Evolutionary conservation across 225 moss, liverwort and hornwort species (phyloP).

Genomic region (Antitrichia curtipendula): DNA sequence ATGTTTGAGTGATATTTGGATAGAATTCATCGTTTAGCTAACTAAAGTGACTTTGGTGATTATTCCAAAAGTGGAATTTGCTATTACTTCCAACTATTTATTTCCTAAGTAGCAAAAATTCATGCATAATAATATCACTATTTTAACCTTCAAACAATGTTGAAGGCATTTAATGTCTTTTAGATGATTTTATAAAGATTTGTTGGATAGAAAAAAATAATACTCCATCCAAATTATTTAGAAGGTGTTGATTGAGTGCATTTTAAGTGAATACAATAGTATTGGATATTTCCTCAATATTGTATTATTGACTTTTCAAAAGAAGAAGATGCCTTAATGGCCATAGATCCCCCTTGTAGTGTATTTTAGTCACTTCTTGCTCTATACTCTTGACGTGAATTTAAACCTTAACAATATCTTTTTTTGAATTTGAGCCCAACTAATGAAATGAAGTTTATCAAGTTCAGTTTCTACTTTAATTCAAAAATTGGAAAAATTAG

Average conservation of each 20-base stretch:
- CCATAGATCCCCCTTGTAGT: fast-evolving
- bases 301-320: background rate
- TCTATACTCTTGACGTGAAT: background rate
- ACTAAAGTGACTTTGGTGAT: no score
- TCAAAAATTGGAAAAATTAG: fast-evolving
- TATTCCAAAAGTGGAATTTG: no score
- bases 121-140: fast-evolving
- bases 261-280: no score
- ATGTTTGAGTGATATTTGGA: background rate
- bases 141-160: fast-evolving
- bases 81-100: background rate
- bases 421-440: background rate
- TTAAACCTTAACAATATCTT: fast-evolving
- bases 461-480: fast-evolving
- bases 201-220: background rate
- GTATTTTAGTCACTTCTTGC: fast-evolving
- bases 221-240: background rate
- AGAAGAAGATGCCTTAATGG: background rate
- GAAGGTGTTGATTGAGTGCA: no score
- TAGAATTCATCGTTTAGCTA: no score
- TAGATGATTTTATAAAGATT: background rate
- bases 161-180: background rate
- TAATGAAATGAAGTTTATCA: background rate
- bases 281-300: background rate
- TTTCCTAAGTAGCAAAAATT: background rate